Conservation (phyloP, 257 asterid species). For the Solanum corneliomulleri region DNA sequence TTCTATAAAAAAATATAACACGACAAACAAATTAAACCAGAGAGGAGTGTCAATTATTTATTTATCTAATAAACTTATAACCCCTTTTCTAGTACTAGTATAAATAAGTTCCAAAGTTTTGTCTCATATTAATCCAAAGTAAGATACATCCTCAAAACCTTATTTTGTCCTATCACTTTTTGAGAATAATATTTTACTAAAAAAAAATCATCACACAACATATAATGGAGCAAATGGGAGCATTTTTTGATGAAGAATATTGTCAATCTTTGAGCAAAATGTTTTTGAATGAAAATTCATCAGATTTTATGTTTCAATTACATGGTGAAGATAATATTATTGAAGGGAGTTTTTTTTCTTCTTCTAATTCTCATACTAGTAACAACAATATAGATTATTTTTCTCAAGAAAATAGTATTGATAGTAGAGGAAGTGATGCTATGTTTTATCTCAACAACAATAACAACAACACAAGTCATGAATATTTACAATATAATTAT, state of each 20-base stretch:
- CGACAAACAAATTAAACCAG: background rate
- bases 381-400: background rate
- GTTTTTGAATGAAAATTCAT: constrained; percentile 34
- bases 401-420: constrained; percentile 36
- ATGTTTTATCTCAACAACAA: background rate
- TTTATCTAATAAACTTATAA: constrained; percentile 2
- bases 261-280: constrained; percentile 51
- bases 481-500: background rate
- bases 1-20: background rate
- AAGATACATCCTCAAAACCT: background rate
- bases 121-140: constrained; percentile 8
- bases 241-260: constrained; percentile 49
- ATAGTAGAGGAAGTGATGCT: background rate
- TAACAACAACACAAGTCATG: background rate
- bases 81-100: constrained; percentile 8
- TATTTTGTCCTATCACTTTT: background rate
- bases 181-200: background rate
- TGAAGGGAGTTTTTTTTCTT: background rate
- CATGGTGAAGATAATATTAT: background rate
- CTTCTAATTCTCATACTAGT: background rate
- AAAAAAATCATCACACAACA: background rate
- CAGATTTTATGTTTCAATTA: constrained; percentile 24
- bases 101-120: constrained; percentile 23
- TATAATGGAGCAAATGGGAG: constrained; percentile 45
- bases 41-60: background rate